Evolutionary conservation across 305 asterid species (phyloP).

Genomic region (Fraxinus ornus): DNA sequence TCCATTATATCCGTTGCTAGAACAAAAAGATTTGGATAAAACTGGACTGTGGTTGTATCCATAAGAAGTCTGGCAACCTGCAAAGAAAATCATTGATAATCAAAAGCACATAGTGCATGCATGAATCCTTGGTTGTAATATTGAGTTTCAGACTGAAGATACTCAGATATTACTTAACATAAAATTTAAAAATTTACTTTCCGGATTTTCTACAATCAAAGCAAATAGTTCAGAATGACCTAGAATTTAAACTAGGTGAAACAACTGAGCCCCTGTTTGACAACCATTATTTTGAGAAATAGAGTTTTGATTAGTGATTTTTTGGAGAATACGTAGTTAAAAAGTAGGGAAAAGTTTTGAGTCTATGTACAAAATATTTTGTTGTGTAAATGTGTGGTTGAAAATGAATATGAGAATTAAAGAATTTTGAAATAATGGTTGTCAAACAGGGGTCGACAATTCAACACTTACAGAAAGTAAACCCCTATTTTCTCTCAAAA

Average conservation of each 20-base stretch:
- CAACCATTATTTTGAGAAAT: no score
- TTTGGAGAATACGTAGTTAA: no score
- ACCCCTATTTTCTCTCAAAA: neutral
- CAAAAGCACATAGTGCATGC: constrained; percentile 12
- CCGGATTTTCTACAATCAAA: constrained; percentile 7
- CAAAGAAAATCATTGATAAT: constrained; percentile 28
- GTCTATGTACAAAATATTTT: no score
- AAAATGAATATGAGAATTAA: no score
- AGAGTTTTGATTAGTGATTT: no score
- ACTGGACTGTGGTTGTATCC: constrained; percentile 66
- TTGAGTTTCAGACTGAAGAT: neutral
- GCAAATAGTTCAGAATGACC: neutral
- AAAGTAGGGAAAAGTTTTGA: no score
- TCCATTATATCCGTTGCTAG: constrained; percentile 81
- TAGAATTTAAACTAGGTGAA: constrained; percentile 14
- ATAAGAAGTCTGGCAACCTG: constrained; percentile 80
- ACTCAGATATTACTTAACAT: neutral
- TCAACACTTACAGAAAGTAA: neutral
- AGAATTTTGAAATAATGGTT: no score
- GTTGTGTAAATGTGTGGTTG: no score
- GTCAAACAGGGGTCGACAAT: neutral
- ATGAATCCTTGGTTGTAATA: neutral
- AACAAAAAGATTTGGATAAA: constrained; percentile 79
- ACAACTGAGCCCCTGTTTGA: neutral
- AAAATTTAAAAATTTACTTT: neutral